A percentile compares a stretch with the other conserved stretches of the same genome.
Conservation (phyloP, 371 early-diverging fungal genomes). For the Zopfochytrium polystomum region DNA sequence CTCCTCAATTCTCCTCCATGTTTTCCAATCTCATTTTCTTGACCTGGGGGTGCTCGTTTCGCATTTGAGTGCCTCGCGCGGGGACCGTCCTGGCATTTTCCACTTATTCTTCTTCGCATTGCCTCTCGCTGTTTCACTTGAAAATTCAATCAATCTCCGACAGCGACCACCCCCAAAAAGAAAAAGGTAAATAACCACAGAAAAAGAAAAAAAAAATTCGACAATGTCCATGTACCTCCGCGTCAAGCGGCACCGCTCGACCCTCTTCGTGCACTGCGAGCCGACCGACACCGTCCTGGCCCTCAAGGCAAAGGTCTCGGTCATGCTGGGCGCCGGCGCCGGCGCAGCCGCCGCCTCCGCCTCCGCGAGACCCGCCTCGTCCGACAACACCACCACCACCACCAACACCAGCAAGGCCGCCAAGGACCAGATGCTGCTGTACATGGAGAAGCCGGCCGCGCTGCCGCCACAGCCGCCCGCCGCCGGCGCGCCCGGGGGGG, state of each 20-base stretch:
- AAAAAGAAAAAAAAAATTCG: too few species aligned
- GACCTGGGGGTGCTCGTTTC: too few species aligned
- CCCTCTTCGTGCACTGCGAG: slow-evolving; percentile 35
- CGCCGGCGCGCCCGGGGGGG: slow-evolving; percentile 3
- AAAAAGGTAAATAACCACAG: too few species aligned
- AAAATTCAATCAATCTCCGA: too few species aligned
- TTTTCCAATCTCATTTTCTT: too few species aligned
- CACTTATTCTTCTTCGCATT: too few species aligned
- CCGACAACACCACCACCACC: too few species aligned
- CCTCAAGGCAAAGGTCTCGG: slow-evolving; percentile 29
- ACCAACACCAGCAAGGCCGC: slow-evolving; percentile 25
- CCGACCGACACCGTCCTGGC: slow-evolving; percentile 32
- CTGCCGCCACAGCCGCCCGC: slow-evolving; percentile 3
- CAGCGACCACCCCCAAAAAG: too few species aligned
- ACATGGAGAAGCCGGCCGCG: slow-evolving; percentile 1
- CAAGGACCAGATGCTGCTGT: slow-evolving; percentile 10
- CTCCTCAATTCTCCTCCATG: too few species aligned
- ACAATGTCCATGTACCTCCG: slow-evolving; percentile 22
- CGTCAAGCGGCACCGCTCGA: slow-evolving; percentile 36
- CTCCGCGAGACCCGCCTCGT: neutral
- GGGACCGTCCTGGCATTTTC: too few species aligned
- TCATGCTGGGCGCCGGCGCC: slow-evolving; percentile 14
- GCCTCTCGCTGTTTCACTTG: too few species aligned
- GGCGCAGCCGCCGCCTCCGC: neutral
- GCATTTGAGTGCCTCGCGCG: too few species aligned